Evolutionary conservation across 2,329 filamentous ascomycete species (phyloP).

Genomic region (Amesomyces nigricolor): DNA sequence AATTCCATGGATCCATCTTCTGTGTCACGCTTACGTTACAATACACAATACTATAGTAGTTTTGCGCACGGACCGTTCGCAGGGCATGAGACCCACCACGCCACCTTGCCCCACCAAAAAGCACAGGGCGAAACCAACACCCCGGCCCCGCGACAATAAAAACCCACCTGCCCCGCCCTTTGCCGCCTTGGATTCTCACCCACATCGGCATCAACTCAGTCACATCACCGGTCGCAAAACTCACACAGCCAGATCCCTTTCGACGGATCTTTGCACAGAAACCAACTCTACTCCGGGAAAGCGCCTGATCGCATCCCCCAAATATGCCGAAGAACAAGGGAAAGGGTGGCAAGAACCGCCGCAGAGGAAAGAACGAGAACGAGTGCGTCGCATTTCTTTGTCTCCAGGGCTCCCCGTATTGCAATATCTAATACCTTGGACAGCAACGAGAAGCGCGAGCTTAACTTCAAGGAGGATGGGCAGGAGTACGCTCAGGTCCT

Average conservation of each 20-base stretch:
- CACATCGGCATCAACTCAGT: constrained; percentile 12
- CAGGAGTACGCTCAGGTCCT: constrained; percentile 74
- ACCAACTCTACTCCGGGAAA: not conserved
- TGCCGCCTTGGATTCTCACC: constrained; percentile 7
- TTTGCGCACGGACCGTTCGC: no score
- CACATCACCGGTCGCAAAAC: not conserved
- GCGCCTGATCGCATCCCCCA: constrained; percentile 7
- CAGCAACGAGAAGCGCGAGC: constrained; percentile 89
- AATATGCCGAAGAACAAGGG: constrained; percentile 30
- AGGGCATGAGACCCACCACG: not conserved
- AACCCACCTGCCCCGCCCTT: constrained; percentile 11
- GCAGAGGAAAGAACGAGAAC: constrained; percentile 98
- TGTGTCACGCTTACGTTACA: no score
- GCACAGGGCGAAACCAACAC: constrained; percentile 12
- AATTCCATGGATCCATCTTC: no score
- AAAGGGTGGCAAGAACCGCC: constrained; percentile 96
- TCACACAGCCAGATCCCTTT: not conserved
- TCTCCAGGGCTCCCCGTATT: not conserved
- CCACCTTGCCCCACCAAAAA: constrained; percentile 1
- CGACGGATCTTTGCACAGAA: not conserved
- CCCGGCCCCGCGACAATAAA: constrained; percentile 17
- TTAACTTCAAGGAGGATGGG: constrained; percentile 98
- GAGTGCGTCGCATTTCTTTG: constrained; percentile 43
- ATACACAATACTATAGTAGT: no score
- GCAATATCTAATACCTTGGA: constrained; percentile 11